Evolutionary conservation across 148 eudicot genomes (phyloP), one percentile per base, ranked within the genome.

Genomic region (Fallopia convolvulus): DNA sequence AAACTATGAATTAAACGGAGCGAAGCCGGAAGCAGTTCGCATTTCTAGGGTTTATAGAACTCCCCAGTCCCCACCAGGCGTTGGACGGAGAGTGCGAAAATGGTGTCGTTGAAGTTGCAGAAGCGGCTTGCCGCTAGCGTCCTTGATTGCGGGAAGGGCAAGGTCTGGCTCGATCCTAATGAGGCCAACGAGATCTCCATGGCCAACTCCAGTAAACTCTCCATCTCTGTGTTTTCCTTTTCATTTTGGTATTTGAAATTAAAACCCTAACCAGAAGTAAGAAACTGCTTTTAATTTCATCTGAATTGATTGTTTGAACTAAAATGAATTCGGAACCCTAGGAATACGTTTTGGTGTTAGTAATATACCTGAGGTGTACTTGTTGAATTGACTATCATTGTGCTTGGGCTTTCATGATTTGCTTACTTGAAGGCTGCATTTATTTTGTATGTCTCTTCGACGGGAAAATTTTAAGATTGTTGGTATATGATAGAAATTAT

Each of bases 111-210:
- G 79, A 88, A 86, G 82, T 77, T 84, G n/a, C 90, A 88, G 79
- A 86, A 85, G 85, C 81, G 90, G 83, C 84, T 88, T 2, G 83
- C 90, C 36, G 84, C 87, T 9, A 84, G 85, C 79, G 84, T 81
- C 0, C 84, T 88, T 40, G 75, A 58, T 41, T 88, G 90, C 70
- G 90, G 90, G 0, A 78, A 56, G 46, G 85, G 86, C 9, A 88
- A 88, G 77, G 83, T 83, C 49, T 88, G 91, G 89, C 89, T 86
- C 52, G 91, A 88, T 20, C 89, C 89, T 36, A 87, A 87, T 79
- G 89, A 87, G 46, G 50, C 30, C 82, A 82, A 55, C 77, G 91
- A 88, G 76, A 88, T 88, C 79, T 88, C 91, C 80, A 82, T 86
- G 86, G 91, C 91, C 55, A 88, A 88, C 76, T 84, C 89, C 74